phyloP scores from a whole-genome alignment of 768 basidiomycete genomes.

The Pilatotrama ljubarskyi region DNA sequence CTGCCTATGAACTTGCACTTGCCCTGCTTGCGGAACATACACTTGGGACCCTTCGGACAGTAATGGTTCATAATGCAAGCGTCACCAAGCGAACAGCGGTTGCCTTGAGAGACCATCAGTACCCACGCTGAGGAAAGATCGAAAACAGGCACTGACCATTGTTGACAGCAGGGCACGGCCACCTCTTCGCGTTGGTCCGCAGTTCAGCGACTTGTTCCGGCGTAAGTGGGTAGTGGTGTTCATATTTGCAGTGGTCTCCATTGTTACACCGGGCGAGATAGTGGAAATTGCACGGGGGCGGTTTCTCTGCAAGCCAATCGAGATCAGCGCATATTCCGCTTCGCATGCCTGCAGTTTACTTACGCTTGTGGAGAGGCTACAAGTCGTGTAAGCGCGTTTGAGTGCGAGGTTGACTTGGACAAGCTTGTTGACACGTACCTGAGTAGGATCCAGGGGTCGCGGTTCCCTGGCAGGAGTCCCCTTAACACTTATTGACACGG shows the following conservation, averaged over 20 bases:
- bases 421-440: slow-evolving; percentile 8
- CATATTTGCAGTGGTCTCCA: slow-evolving; percentile 35
- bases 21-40: slow-evolving; percentile 33
- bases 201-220: slow-evolving; percentile 33
- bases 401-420: not conserved
- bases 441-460: slow-evolving; percentile 14
- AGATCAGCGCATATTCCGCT: not conserved
- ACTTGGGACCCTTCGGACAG: slow-evolving; percentile 39
- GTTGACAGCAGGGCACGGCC: slow-evolving; percentile 36
- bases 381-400: not conserved
- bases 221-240: slow-evolving; percentile 35
- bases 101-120: slow-evolving; percentile 11
- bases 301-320: slow-evolving; percentile 30
- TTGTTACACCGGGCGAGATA: slow-evolving; percentile 35
- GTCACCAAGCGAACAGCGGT: slow-evolving; percentile 30
- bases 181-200: slow-evolving; percentile 34
- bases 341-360: not conserved
- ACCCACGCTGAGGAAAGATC: not conserved
- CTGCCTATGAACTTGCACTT: slow-evolving; percentile 37
- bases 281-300: slow-evolving; percentile 40
- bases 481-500: slow-evolving; percentile 1
- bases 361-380: slow-evolving; percentile 37
- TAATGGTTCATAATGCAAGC: slow-evolving; percentile 38
- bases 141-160: slow-evolving; percentile 26
- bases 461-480: slow-evolving; percentile 8